Evolutionary conservation across 108 stramenopile species (phyloP).

Genomic region (Fragilaria crotonensis): DNA sequence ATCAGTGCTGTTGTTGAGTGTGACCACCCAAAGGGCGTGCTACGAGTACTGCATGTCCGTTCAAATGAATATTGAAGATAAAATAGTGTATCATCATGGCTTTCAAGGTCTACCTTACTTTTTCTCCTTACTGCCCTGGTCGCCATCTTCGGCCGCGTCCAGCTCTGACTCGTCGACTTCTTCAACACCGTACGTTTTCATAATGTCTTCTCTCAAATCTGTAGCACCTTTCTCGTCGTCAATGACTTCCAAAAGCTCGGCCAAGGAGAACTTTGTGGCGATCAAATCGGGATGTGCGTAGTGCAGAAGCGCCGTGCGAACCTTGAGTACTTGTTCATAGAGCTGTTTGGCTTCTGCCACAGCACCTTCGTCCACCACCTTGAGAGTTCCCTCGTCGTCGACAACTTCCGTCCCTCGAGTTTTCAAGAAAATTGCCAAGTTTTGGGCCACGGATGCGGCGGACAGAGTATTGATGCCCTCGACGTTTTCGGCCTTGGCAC

Average conservation of each 20-base stretch:
- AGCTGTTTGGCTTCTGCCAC: constrained; percentile 61
- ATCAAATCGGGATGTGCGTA: constrained; percentile 68
- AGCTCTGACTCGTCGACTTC: constrained; percentile 10
- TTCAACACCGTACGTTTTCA: constrained; percentile 56
- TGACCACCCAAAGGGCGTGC: too few species aligned
- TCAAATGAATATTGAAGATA: too few species aligned
- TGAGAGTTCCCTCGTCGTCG: not conserved
- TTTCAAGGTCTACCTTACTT: too few species aligned
- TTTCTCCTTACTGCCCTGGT: too few species aligned
- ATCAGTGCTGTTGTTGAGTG: too few species aligned
- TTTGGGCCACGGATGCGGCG: constrained; percentile 79
- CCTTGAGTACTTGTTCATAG: constrained; percentile 55
- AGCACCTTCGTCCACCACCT: constrained; percentile 8
- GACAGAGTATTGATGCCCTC: constrained; percentile 46
- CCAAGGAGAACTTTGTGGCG: constrained; percentile 73
- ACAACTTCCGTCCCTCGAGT: constrained; percentile 43
- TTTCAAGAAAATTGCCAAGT: constrained; percentile 82
- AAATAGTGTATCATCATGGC: too few species aligned
- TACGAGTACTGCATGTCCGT: too few species aligned
- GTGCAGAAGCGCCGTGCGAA: constrained; percentile 48
- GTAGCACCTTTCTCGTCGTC: constrained; percentile 61
- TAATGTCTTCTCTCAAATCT: constrained; percentile 65
- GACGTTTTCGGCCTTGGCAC: constrained; percentile 34
- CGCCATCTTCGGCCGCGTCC: not conserved
- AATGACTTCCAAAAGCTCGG: constrained; percentile 56